These are phyloP conservation scores for Solidago caesia DNA, from an alignment of 129 eudicot genomes.

Conservation along the genomic window DNA sequence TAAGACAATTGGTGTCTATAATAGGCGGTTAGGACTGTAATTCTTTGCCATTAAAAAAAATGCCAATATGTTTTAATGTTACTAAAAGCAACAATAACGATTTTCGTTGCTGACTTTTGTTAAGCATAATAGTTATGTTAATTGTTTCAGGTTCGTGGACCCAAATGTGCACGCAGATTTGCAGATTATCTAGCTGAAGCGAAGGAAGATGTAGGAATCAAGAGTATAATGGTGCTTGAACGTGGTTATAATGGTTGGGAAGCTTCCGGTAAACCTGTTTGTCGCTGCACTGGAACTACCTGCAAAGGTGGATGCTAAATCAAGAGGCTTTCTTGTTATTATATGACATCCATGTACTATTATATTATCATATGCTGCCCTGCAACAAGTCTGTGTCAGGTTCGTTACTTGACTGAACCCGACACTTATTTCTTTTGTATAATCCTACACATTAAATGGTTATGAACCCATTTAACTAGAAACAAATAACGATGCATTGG, in stretches of 20 bases:
- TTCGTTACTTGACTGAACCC: conserved; percentile 19
- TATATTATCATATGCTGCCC: conserved; percentile 10
- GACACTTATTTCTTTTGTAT: conserved; percentile 23
- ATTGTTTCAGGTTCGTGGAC: conserved; percentile 78
- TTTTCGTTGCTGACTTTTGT: not conserved
- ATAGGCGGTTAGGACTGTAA: too few species aligned
- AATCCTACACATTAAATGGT: conserved; percentile 26
- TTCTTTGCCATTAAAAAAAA: not conserved
- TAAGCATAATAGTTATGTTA: not conserved
- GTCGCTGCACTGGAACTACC: conserved; percentile 66
- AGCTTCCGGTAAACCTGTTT: conserved; percentile 88
- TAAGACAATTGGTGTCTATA: too few species aligned
- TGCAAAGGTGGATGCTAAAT: conserved; percentile 55
- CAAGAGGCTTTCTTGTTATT: not conserved
- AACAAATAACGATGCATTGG: conserved; percentile 9
- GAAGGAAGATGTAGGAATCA: conserved; percentile 58
- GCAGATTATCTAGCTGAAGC: conserved; percentile 61
- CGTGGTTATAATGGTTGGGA: conserved; percentile 96
- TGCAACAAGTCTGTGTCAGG: conserved; percentile 9
- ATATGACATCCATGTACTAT: not conserved
- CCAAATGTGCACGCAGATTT: conserved; percentile 81
- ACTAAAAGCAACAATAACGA: not conserved
- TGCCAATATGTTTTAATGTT: not conserved
- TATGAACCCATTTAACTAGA: conserved; percentile 23
- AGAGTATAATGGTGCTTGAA: conserved; percentile 73